phyloP scores from a whole-genome alignment of 2,329 filamentous ascomycete genomes.

The Salinomyces thailandicus region DNA sequence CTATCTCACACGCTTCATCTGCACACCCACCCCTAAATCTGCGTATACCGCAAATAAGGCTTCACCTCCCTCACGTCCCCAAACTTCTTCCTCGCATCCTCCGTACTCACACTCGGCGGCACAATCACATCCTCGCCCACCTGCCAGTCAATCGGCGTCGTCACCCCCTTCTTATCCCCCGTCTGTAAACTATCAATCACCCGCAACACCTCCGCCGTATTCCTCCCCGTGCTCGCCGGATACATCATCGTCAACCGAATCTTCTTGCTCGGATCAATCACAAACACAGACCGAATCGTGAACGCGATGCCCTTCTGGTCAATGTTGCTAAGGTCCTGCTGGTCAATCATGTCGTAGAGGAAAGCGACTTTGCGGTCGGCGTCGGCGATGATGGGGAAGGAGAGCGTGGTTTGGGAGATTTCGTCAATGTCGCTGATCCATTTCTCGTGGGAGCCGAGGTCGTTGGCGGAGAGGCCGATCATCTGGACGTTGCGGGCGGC shows the following conservation, averaged over 20 bases:
- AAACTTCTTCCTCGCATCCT: slow-evolving; percentile 81
- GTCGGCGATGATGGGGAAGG: slow-evolving; percentile 42
- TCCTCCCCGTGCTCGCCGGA: slow-evolving; percentile 72
- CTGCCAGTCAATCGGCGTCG: slow-evolving; percentile 71
- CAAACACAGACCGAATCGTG: slow-evolving; percentile 88
- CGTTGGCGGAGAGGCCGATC: slow-evolving; percentile 70
- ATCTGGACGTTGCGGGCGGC: slow-evolving; percentile 79
- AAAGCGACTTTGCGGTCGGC: slow-evolving; percentile 39
- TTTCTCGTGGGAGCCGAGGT: slow-evolving; percentile 66
- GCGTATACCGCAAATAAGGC: slow-evolving; percentile 63
- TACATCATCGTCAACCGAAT: slow-evolving; percentile 89
- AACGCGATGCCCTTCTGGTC: slow-evolving; percentile 54
- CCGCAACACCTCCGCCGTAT: slow-evolving; percentile 46
- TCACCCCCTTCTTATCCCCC: slow-evolving; percentile 69
- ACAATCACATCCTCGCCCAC: slow-evolving; percentile 88
- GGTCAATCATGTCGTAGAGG: slow-evolving; percentile 38
- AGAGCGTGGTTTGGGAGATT: slow-evolving; percentile 33
- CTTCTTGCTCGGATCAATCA: slow-evolving; percentile 89
- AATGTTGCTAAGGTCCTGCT: slow-evolving; percentile 27
- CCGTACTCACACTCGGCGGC: slow-evolving; percentile 68
- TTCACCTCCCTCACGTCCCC: slow-evolving; percentile 56
- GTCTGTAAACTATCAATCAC: slow-evolving; percentile 50
- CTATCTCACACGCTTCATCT: neutral
- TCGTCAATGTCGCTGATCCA: slow-evolving; percentile 73
- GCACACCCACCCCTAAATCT: slow-evolving; percentile 15